A percentile compares a stretch with the other conserved stretches of the same genome.
These are phyloP conservation scores for Solanum pennellii DNA, from an alignment of 257 asterid genomes.

Conservation along the genomic window DNA sequence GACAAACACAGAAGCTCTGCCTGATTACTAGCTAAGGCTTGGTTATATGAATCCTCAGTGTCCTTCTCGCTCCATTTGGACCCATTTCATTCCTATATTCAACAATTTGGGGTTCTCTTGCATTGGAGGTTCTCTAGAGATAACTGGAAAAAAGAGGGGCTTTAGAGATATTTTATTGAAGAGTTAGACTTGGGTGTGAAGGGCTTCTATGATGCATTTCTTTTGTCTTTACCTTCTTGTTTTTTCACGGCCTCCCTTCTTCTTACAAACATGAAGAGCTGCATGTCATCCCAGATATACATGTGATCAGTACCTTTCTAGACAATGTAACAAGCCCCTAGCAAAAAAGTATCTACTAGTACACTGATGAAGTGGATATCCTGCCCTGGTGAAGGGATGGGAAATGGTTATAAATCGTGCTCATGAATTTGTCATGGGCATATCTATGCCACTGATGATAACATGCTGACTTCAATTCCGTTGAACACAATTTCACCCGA, in stretches of 20 bases:
- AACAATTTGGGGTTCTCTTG: not conserved
- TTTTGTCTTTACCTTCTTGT: not conserved
- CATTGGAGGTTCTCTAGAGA: not conserved
- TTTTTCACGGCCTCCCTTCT: not conserved
- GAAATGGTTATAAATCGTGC: not conserved
- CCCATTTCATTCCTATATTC: not conserved
- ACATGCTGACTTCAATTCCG: not conserved
- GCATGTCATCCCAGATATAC: not conserved
- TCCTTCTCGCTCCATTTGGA: not conserved
- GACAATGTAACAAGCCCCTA: not conserved
- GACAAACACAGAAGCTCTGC: not conserved
- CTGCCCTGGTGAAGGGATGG: not conserved
- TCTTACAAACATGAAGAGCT: not conserved
- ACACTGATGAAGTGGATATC: not conserved
- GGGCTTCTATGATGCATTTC: not conserved
- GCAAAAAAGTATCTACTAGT: not conserved
- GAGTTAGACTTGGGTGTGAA: not conserved
- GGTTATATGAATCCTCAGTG: not conserved
- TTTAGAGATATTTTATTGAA: not conserved
- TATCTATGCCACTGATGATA: not conserved
- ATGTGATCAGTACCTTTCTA: not conserved
- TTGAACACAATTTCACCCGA: not conserved
- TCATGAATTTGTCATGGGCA: not conserved
- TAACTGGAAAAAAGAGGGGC: not conserved
- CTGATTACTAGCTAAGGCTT: not conserved